A percentile compares a stretch with the other conserved stretches of the same genome.
Conservation (phyloP, 2,329 filamentous ascomycete genomes). For the Zymoseptoria tritici region DNA sequence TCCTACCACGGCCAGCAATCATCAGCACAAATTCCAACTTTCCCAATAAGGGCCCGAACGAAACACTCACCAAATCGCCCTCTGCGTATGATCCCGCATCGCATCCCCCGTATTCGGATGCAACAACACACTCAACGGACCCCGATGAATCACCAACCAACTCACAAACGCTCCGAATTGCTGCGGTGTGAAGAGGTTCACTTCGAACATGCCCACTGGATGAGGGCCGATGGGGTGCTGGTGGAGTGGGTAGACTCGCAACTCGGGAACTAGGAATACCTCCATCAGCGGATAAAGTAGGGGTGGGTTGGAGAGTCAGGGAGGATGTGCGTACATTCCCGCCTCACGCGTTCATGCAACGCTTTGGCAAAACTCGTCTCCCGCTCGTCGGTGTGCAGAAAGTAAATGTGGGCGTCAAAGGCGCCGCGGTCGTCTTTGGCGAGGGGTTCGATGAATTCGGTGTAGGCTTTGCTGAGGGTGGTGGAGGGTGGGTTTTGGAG, state of each 20-base stretch:
- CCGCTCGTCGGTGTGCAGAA: conserved; percentile 53
- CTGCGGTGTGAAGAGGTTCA: conserved; percentile 73
- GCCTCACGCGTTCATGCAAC: conserved; percentile 69
- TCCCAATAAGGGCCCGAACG: not conserved
- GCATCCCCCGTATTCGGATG: conserved; percentile 73
- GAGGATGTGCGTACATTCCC: conserved; percentile 55
- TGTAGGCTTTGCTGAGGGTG: conserved; percentile 59
- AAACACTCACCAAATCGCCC: conserved; percentile 54
- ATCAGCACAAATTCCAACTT: not conserved
- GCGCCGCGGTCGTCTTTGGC: conserved; percentile 59
- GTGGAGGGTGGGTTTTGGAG: conserved; percentile 58
- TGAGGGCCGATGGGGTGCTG: conserved; percentile 75
- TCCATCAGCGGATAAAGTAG: not conserved
- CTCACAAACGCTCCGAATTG: conserved; percentile 86
- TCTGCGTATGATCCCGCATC: conserved; percentile 57
- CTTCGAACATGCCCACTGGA: conserved; percentile 82
- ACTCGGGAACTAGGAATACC: conserved; percentile 60
- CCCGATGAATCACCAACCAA: conserved; percentile 76
- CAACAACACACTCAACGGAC: conserved; percentile 68
- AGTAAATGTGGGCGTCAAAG: conserved; percentile 86
- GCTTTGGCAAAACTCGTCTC: conserved; percentile 62
- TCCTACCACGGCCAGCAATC: conserved; percentile 19
- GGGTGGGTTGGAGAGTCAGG: not conserved
- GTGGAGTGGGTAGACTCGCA: conserved; percentile 73
- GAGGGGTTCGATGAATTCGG: conserved; percentile 60